Evolutionary conservation across 108 stramenopile species (phyloP).

Genomic region (Nitzschia putrida): DNA sequence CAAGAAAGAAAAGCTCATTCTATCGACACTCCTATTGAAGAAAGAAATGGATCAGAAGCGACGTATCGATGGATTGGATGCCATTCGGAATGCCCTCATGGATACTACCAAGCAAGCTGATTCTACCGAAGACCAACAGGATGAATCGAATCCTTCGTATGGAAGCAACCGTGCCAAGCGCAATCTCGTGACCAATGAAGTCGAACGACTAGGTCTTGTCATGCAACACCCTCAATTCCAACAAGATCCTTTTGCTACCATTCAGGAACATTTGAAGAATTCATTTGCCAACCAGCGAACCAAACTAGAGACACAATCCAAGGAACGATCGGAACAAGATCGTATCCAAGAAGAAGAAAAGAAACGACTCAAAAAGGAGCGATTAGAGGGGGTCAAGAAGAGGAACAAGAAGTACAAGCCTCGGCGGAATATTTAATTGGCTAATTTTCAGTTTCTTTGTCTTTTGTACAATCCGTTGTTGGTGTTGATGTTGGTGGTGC

Average conservation of each 20-base stretch:
- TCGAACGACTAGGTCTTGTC: conserved; percentile 68
- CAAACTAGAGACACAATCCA: conserved; percentile 41
- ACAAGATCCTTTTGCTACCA: conserved; percentile 74
- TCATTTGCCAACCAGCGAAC: conserved; percentile 53
- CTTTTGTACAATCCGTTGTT: no score
- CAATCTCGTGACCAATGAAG: conserved; percentile 54
- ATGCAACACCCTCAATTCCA: conserved; percentile 77
- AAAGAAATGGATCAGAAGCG: conserved; percentile 70
- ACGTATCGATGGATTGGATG: conserved; percentile 80
- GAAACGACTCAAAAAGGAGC: conserved; percentile 32
- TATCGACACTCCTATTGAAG: conserved; percentile 68
- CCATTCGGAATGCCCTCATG: conserved; percentile 67
- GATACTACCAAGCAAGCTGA: conserved; percentile 22
- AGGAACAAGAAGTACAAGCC: conserved; percentile 46
- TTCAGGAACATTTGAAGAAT: conserved; percentile 78
- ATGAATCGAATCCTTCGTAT: neutral
- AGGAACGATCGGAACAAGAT: conserved; percentile 27
- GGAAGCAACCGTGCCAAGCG: conserved; percentile 65
- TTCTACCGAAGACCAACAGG: neutral
- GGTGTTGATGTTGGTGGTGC: no score
- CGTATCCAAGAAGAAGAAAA: conserved; percentile 53
- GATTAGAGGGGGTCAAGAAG: conserved; percentile 27
- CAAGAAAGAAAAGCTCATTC: conserved; percentile 73
- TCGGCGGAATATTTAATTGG: neutral
- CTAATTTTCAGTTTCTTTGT: neutral